A percentile compares a stretch with the other conserved stretches of the same genome.
These are phyloP conservation scores for Poterioochromonas sp. DNA, from an alignment of 352 stramenopile genomes.

Conservation along the genomic window DNA sequence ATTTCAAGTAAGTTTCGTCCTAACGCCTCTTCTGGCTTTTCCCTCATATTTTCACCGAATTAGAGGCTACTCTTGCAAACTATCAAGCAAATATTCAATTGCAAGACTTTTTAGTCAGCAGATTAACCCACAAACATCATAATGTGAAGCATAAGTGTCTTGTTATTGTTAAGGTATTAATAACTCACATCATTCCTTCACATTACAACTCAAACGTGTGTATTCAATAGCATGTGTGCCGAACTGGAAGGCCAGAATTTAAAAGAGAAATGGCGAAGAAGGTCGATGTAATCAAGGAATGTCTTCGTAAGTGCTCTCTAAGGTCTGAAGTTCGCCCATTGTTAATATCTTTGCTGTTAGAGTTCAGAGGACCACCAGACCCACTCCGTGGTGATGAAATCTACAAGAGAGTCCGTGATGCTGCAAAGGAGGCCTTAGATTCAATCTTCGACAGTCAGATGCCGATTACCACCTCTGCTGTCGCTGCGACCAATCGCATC, in stretches of 20 bases:
- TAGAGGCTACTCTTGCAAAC: slow-evolving; percentile 55
- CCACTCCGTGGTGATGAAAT: slow-evolving; percentile 78
- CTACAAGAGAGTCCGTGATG: slow-evolving; percentile 72
- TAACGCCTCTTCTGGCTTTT: too few species aligned
- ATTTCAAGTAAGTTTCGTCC: slow-evolving; percentile 63
- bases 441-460: slow-evolving; percentile 31
- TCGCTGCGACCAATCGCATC: slow-evolving; percentile 8
- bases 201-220: too few species aligned
- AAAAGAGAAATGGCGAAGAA: slow-evolving; percentile 75
- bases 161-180: slow-evolving; percentile 68
- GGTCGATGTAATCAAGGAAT: slow-evolving; percentile 75
- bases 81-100: slow-evolving; percentile 76
- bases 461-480: slow-evolving; percentile 24
- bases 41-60: background rate
- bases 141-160: slow-evolving; percentile 82
- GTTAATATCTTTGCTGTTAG: slow-evolving; percentile 38
- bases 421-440: slow-evolving; percentile 45
- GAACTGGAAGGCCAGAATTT: slow-evolving; percentile 72
- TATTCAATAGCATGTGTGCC: slow-evolving; percentile 58
- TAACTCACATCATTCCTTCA: too few species aligned
- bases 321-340: too few species aligned
- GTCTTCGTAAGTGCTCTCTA: slow-evolving; percentile 45
- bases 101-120: slow-evolving; percentile 64
- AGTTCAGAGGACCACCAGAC: slow-evolving; percentile 71
- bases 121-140: slow-evolving; percentile 81